Percentiles rank a stretch among this genome's conserved stretches.
phyloP scores from a whole-genome alignment of 73 alveolate species.

The Stentor coeruleus region DNA sequence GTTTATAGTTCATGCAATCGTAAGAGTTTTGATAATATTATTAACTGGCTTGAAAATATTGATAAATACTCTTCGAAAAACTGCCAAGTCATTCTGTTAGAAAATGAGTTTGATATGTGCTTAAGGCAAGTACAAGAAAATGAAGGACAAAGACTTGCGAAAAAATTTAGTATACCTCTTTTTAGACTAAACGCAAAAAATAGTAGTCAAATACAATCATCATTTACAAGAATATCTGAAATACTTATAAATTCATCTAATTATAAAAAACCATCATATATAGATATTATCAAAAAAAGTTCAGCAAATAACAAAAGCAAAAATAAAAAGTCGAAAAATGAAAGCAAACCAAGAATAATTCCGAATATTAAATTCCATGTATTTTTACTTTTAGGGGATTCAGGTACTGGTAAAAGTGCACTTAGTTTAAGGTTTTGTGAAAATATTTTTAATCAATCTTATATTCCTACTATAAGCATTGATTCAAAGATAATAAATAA shows the following conservation, averaged over 20 bases:
- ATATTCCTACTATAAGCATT: conserved; percentile 68
- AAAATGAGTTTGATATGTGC: not conserved
- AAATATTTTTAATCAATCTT: conserved; percentile 46
- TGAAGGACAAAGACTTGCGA: not conserved
- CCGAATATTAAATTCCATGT: too few species aligned
- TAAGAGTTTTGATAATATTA: not conserved
- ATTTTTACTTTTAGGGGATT: not conserved
- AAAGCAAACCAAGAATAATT: too few species aligned
- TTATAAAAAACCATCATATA: too few species aligned
- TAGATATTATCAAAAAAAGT: too few species aligned
- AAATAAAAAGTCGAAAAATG: too few species aligned
- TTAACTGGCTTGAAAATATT: not conserved
- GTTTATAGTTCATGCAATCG: not conserved
- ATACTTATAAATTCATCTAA: too few species aligned
- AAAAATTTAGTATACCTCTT: too few species aligned
- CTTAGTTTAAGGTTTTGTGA: conserved; percentile 39
- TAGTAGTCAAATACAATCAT: not conserved
- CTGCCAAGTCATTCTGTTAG: not conserved
- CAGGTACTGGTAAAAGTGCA: conserved; percentile 65
- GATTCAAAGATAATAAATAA: conserved; percentile 52
- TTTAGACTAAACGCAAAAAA: not conserved
- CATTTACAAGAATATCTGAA: too few species aligned
- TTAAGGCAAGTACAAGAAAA: not conserved
- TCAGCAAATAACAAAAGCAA: too few species aligned
- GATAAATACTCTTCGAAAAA: not conserved